A percentile compares a stretch with the other conserved stretches of the same genome.
Conservation (phyloP, 352 stramenopile species). For the Phytophthora macrochlamydospora region DNA sequence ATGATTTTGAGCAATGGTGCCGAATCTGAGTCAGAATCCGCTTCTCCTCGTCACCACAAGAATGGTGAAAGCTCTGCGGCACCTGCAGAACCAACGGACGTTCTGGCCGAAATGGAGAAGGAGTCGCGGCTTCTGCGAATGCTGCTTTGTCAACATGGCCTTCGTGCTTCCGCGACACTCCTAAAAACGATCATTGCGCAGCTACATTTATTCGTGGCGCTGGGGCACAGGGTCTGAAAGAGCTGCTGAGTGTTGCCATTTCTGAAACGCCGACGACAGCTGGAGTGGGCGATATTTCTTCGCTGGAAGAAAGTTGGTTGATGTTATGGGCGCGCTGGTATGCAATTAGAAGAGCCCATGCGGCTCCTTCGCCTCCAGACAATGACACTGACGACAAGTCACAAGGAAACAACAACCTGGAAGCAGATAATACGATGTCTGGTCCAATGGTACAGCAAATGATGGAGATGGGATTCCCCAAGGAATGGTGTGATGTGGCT, state of each 20-base stretch:
- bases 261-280: slow-evolving; percentile 73
- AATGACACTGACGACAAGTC: slow-evolving; percentile 30
- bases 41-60: slow-evolving; percentile 37
- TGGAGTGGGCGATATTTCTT: slow-evolving; percentile 72
- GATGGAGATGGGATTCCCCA: slow-evolving; percentile 94
- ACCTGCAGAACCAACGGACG: slow-evolving; percentile 50
- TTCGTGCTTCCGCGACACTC: slow-evolving; percentile 72
- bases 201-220: slow-evolving; percentile 69
- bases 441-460: slow-evolving; percentile 90
- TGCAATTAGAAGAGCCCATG: slow-evolving; percentile 54
- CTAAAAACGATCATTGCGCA: slow-evolving; percentile 67
- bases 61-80: slow-evolving; percentile 8
- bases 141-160: slow-evolving; percentile 78
- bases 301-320: slow-evolving; percentile 81
- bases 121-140: slow-evolving; percentile 78
- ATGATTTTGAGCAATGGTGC: slow-evolving; percentile 44
- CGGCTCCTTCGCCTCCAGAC: slow-evolving; percentile 33
- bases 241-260: slow-evolving; percentile 71
- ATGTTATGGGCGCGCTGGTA: slow-evolving; percentile 83
- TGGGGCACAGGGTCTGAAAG: slow-evolving; percentile 55
- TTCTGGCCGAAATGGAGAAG: slow-evolving; percentile 75
- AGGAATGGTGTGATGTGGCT: slow-evolving; percentile 92
- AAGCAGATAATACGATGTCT: slow-evolving; percentile 34
- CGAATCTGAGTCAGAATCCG: slow-evolving; percentile 70
- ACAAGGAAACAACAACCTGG: slow-evolving; percentile 28